phyloP scores from a whole-genome alignment of 2,329 filamentous ascomycete genomes.

The Scedosporium dehoogii region DNA sequence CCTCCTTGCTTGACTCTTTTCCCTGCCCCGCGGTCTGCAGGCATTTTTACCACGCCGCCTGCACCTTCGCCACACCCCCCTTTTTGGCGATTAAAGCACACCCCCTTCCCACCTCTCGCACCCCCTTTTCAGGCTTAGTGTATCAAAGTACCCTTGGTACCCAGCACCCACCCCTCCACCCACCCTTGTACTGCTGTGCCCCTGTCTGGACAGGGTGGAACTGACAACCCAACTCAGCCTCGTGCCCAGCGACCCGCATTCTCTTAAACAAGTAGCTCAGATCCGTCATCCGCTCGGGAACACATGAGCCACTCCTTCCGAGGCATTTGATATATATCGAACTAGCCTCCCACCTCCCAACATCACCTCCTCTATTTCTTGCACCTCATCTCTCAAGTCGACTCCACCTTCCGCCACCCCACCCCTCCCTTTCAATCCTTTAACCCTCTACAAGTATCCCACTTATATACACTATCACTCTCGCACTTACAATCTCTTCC shows the following conservation, averaged over 20 bases:
- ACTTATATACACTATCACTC: not conserved
- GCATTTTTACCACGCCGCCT: not conserved
- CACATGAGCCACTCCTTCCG: constrained; percentile 4
- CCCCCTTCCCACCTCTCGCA: not conserved
- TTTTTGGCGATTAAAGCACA: not conserved
- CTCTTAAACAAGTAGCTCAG: not conserved
- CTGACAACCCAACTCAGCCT: constrained; percentile 4
- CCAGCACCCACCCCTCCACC: not conserved
- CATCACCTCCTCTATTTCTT: not conserved
- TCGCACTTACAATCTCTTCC: not conserved
- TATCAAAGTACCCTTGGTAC: constrained; percentile 1
- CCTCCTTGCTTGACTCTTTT: not conserved
- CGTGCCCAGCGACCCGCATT: constrained; percentile 2
- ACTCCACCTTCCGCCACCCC: not conserved
- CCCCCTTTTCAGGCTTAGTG: not conserved
- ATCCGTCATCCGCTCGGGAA: constrained; percentile 2
- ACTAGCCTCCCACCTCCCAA: not conserved
- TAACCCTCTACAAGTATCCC: not conserved
- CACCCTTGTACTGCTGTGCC: constrained; percentile 6
- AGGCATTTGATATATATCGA: constrained; percentile 1
- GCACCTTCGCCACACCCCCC: not conserved
- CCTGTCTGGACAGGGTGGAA: not conserved
- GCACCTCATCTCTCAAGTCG: not conserved
- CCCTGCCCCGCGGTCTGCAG: not conserved
- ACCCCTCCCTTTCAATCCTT: not conserved